These are phyloP conservation scores for Cynanchum wilfordii DNA, from an alignment of 257 asterid genomes.

Conservation along the genomic window DNA sequence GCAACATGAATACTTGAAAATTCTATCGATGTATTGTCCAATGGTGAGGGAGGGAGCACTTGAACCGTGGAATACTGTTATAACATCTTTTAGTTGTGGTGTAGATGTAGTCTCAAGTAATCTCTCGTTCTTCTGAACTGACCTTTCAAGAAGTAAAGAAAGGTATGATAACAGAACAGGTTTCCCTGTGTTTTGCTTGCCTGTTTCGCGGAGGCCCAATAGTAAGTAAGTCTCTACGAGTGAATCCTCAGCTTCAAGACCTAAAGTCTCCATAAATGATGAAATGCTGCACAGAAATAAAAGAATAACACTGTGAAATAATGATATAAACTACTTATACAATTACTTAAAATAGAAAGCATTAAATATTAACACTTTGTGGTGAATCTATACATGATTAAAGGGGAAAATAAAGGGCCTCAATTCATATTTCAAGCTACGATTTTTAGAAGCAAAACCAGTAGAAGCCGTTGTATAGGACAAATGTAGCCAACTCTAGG, in stretches of 20 bases:
- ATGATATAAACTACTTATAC: background rate
- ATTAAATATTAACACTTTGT: background rate
- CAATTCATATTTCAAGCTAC: background rate
- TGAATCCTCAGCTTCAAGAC: conserved; percentile 32
- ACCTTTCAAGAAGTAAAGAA: conserved; percentile 60
- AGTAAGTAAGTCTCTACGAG: conserved; percentile 37
- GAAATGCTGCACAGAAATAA: conserved; percentile 30
- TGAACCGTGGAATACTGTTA: conserved; percentile 76
- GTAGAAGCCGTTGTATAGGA: background rate
- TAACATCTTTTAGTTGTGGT: conserved; percentile 40
- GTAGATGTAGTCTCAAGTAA: conserved; percentile 39
- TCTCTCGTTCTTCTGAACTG: conserved; percentile 55
- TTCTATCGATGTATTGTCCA: conserved; percentile 71
- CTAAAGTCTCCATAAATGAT: conserved; percentile 53
- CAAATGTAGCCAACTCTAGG: background rate
- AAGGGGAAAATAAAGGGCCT: background rate
- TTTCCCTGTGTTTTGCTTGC: conserved; percentile 43
- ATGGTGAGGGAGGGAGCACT: conserved; percentile 69
- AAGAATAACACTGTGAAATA: background rate
- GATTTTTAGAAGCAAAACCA: background rate
- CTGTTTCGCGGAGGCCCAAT: conserved; percentile 52
- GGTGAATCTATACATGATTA: background rate
- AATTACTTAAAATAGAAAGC: background rate
- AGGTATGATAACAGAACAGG: conserved; percentile 63
- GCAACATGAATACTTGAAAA: conserved; percentile 82